phyloP scores from a whole-genome alignment of 2,329 filamentous ascomycete genomes.

The Pseudogymnoascus sp. region DNA sequence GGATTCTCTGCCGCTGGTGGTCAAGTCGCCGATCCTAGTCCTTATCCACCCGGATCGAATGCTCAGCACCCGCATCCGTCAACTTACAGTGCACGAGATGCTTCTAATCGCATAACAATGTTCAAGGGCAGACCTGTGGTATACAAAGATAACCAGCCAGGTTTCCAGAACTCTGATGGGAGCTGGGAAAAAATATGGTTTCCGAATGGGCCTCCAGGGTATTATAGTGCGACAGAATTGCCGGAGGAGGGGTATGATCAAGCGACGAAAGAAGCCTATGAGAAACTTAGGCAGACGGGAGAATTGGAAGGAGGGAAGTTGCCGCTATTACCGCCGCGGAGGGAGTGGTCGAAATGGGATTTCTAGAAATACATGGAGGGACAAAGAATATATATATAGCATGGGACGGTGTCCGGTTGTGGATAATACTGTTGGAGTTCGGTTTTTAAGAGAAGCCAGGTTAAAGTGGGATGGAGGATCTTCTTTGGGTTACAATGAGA shows the following conservation, averaged over 20 bases:
- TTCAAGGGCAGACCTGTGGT: slow-evolving; percentile 58
- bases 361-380: slow-evolving; percentile 39
- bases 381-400: background rate
- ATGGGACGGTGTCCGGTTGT: slow-evolving; percentile 1
- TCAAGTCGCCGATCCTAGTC: background rate
- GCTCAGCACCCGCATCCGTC: slow-evolving; percentile 13
- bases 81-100: slow-evolving; percentile 17
- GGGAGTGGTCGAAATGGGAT: slow-evolving; percentile 67
- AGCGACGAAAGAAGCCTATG: slow-evolving; percentile 53
- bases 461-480: background rate
- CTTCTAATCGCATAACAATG: slow-evolving; percentile 34
- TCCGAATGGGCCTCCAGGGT: slow-evolving; percentile 57
- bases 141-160: slow-evolving; percentile 45
- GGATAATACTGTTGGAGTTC: slow-evolving; percentile 7
- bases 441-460: background rate
- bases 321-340: slow-evolving; percentile 68
- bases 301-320: slow-evolving; percentile 62
- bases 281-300: slow-evolving; percentile 54
- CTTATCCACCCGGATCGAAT: slow-evolving; percentile 9
- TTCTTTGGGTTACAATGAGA: background rate
- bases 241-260: slow-evolving; percentile 49
- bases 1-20: background rate
- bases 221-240: slow-evolving; percentile 55
- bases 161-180: slow-evolving; percentile 42
- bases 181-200: slow-evolving; percentile 62